Percentiles rank a stretch among this genome's conserved stretches.
Evolutionary conservation across 805 yeast species (phyloP).

Genomic region (Candida coleopterorum): DNA sequence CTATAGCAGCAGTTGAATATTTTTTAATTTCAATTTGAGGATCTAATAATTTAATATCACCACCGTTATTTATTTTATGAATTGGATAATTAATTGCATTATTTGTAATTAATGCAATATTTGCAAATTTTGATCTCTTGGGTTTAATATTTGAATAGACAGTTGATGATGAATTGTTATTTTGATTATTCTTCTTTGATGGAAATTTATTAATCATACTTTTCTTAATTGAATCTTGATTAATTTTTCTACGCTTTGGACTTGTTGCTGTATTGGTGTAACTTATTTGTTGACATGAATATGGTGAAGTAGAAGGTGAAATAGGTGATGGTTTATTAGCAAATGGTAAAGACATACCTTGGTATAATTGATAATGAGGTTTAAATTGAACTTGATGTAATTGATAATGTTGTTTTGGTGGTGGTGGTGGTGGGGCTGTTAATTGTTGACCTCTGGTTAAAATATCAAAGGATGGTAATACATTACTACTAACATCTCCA

Average conservation of each 20-base stretch:
- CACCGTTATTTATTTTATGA: constrained; percentile 6
- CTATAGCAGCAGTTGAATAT: constrained; percentile 67
- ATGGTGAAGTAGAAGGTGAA: no score
- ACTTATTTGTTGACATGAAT: no score
- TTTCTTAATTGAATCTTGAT: not conserved
- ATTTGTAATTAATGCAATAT: constrained; percentile 1
- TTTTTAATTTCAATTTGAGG: constrained; percentile 34
- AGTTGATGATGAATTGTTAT: not conserved
- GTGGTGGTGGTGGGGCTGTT: not conserved
- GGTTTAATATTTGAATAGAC: not conserved
- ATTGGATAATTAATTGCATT: constrained; percentile 13
- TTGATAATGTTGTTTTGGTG: not conserved
- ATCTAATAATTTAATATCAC: constrained; percentile 11
- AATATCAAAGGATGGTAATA: not conserved
- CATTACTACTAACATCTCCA: not conserved
- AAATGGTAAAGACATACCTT: no score
- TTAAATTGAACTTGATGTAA: no score
- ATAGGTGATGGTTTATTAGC: no score
- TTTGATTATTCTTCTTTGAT: not conserved
- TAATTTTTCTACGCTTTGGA: not conserved
- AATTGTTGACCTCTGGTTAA: not conserved
- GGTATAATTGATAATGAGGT: no score
- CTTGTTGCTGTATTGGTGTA: no score
- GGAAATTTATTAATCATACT: constrained; percentile 4
- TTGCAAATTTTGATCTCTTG: not conserved